Percentiles rank a stretch among this genome's conserved stretches.
These are phyloP conservation scores for Hippophae gyantsensis DNA, from an alignment of 306 rosid species.

Conservation along the genomic window DNA sequence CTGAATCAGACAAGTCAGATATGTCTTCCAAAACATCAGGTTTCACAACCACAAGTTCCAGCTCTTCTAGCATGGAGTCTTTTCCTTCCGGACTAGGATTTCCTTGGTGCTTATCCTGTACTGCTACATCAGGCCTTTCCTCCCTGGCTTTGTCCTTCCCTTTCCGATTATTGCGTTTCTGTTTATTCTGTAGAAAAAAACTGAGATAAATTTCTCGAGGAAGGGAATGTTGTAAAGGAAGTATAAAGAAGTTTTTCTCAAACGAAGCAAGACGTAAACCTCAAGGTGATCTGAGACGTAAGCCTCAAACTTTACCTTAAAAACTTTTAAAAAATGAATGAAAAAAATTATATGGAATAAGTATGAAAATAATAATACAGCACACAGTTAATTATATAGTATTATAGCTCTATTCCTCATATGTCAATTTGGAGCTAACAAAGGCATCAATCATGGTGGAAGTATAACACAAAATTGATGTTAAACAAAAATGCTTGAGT, in stretches of 20 bases:
- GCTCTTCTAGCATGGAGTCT: constrained; percentile 47
- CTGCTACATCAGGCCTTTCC: constrained; percentile 38
- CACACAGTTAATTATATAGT: too few species aligned
- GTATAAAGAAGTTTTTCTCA: neutral
- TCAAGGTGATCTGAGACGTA: too few species aligned
- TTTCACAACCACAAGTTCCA: constrained; percentile 46
- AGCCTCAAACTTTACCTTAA: too few species aligned
- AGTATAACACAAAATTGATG: too few species aligned
- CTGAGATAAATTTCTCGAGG: constrained; percentile 12
- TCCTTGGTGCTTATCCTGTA: constrained; percentile 40
- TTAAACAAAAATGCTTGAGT: too few species aligned
- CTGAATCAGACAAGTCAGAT: constrained; percentile 80
- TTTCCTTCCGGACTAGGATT: constrained; percentile 41
- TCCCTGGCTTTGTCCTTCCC: constrained; percentile 79
- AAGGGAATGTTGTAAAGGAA: constrained; percentile 1
- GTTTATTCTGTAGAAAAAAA: constrained; percentile 61
- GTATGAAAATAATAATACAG: too few species aligned
- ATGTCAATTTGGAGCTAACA: too few species aligned
- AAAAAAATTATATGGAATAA: too few species aligned
- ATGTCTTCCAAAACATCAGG: constrained; percentile 55
- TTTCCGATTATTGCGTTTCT: constrained; percentile 76
- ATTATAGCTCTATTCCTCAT: too few species aligned
- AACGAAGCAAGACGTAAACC: neutral
- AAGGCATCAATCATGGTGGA: too few species aligned
- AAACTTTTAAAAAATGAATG: too few species aligned